A percentile compares a stretch with the other conserved stretches of the same genome.
These are phyloP conservation scores for Neofusicoccum kwambonambiense DNA, from an alignment of 2,329 filamentous ascomycete species.

Conservation along the genomic window DNA sequence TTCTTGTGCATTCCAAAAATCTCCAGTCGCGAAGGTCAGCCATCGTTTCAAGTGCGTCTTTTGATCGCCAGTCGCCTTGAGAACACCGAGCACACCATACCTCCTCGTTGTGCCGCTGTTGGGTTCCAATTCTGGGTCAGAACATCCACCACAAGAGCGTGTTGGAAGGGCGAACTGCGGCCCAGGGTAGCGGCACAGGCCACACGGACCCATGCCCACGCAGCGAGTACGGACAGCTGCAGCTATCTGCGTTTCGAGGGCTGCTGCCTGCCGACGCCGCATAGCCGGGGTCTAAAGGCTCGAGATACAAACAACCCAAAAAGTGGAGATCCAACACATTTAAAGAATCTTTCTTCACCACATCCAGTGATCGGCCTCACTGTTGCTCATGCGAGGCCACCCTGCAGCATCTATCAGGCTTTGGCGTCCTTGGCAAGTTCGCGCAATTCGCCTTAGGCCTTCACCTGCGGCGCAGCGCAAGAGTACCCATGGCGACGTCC, in stretches of 20 bases:
- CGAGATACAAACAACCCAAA: too few species aligned
- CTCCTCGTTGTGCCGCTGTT: too few species aligned
- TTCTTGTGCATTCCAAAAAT: too few species aligned
- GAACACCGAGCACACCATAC: neutral
- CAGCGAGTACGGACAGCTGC: neutral
- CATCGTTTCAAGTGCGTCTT: neutral
- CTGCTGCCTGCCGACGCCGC: slow-evolving; percentile 1
- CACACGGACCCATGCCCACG: neutral
- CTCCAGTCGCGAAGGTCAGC: too few species aligned
- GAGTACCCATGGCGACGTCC: neutral
- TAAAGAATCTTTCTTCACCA: neutral
- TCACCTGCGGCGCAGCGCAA: neutral
- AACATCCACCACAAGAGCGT: neutral
- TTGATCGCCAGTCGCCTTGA: neutral
- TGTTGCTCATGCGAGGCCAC: too few species aligned
- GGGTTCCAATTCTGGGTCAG: neutral
- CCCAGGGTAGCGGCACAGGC: neutral
- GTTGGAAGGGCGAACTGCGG: neutral
- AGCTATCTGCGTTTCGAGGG: neutral
- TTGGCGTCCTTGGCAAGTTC: too few species aligned
- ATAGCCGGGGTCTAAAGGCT: too few species aligned
- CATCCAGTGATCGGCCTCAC: too few species aligned
- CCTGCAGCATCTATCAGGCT: too few species aligned
- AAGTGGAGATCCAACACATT: neutral
- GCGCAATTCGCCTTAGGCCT: neutral